These are phyloP conservation scores for Paramyrothecium roridum DNA, from an alignment of 2,329 filamentous ascomycete species.

Conservation along the genomic window DNA sequence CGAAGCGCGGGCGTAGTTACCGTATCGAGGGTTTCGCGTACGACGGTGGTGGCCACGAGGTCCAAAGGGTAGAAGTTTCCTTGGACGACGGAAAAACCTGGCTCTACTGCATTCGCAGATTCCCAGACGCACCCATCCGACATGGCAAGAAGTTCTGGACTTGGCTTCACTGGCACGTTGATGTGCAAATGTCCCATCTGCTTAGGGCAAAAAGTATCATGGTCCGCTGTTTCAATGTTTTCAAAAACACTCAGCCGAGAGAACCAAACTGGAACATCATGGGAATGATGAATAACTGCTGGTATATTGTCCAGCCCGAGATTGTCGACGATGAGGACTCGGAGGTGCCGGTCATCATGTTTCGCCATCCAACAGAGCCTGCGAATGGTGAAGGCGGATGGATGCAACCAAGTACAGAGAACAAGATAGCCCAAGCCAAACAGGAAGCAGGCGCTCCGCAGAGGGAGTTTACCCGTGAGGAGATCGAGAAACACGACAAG, in stretches of 20 bases:
- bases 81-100: constrained; percentile 44
- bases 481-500: constrained; percentile 48
- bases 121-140: constrained; percentile 43
- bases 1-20: constrained; percentile 35
- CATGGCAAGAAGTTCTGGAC: constrained; percentile 53
- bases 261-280: constrained; percentile 44
- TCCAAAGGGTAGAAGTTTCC: constrained; percentile 45
- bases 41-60: constrained; percentile 45
- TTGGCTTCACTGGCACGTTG: constrained; percentile 50
- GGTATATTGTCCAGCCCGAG: constrained; percentile 41
- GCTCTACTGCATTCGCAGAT: constrained; percentile 26
- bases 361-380: constrained; percentile 43
- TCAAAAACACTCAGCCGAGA: constrained; percentile 48
- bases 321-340: constrained; percentile 26
- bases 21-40: constrained; percentile 45
- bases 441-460: constrained; percentile 39
- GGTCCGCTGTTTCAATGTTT: constrained; percentile 45
- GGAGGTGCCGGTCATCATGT: constrained; percentile 30
- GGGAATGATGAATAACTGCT: constrained; percentile 54
- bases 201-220: constrained; percentile 36
- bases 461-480: constrained; percentile 49
- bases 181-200: constrained; percentile 41
- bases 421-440: constrained; percentile 39
- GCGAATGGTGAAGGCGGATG: constrained; percentile 41
- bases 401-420: constrained; percentile 46